phyloP scores from a whole-genome alignment of 2,329 filamentous ascomycete species.

The Fusarium keratoplasticum region DNA sequence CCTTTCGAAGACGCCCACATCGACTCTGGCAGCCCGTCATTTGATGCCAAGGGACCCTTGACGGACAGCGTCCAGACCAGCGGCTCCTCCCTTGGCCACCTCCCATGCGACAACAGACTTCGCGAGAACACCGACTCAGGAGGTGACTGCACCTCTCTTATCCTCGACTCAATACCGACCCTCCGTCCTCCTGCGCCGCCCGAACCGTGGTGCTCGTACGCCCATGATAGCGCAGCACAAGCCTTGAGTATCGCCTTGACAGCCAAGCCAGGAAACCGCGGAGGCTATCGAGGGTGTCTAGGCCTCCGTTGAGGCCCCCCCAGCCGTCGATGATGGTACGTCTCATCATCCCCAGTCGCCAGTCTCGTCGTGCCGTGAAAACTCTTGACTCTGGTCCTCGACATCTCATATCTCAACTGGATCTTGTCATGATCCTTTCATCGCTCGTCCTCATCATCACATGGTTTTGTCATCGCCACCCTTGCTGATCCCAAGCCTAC shows the following conservation, averaged over 20 bases:
- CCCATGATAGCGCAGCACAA: slow-evolving; percentile 46
- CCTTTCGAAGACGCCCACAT: slow-evolving; percentile 12
- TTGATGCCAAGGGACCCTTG: slow-evolving; percentile 40
- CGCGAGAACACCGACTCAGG: slow-evolving; percentile 47
- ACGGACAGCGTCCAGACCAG: slow-evolving; percentile 40
- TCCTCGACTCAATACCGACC: slow-evolving; percentile 33
- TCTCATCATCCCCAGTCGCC: slow-evolving; percentile 39
- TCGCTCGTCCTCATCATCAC: slow-evolving; percentile 1
- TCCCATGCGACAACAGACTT: slow-evolving; percentile 50
- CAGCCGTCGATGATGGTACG: slow-evolving; percentile 63
- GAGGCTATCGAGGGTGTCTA: slow-evolving; percentile 48
- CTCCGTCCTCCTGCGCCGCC: slow-evolving; percentile 38
- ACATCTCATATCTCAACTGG: neutral
- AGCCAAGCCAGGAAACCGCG: slow-evolving; percentile 40
- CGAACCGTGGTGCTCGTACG: slow-evolving; percentile 39
- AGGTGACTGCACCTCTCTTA: slow-evolving; percentile 47
- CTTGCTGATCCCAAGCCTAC: slow-evolving; percentile 39
- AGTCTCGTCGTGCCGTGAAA: slow-evolving; percentile 2
- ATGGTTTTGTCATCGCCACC: slow-evolving; percentile 28
- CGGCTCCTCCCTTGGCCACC: slow-evolving; percentile 42
- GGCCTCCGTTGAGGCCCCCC: slow-evolving; percentile 52
- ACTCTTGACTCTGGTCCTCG: neutral
- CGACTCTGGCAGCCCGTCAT: slow-evolving; percentile 20
- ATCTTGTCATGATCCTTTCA: slow-evolving; percentile 9
- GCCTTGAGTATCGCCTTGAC: slow-evolving; percentile 38